Evolutionary conservation across 2,329 filamentous ascomycete genomes (phyloP), one percentile per base, ranked within the genome.

Genomic region (Phoma sp.): DNA sequence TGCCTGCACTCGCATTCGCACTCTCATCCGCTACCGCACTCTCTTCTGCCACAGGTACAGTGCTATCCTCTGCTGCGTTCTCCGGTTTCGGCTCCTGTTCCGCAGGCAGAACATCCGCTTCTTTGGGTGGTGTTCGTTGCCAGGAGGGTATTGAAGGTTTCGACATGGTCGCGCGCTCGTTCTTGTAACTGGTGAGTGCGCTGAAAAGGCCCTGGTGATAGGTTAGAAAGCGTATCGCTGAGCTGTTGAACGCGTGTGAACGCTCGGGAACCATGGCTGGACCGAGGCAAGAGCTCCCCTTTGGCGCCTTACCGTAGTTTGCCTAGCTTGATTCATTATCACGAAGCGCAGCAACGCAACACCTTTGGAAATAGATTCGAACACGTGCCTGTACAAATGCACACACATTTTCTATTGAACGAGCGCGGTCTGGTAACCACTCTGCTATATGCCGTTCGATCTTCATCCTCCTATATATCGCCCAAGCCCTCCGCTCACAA

Each of bases 81-180:
- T 52, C 48, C 36, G 60, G 51, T 49, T 55, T 52, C 37, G 60
- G 50, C 48, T 65, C 57, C 36, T 59, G 50, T 21, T 64, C 49
- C 39, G 58, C 49, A 22, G 59, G 40, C 43, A 55, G 37, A 40
- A 53, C 43, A 13, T 51, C 33, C n/a, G 61, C 36, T 25, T 57
- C 46, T 27, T 56, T 49, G 25, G 67, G 58, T 52, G 52, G 22
- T 43, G 46, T 46, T 31, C 67, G 71, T 56, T 76, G 74, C 74
- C 74, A 76, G 39, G 67, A 65, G n/a, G 74, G 74, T 54, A 74
- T 72, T 10, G 51, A 54, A 29, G 65, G 62, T 43, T 70, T 70
- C 10, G 62, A 62, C 65, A 68, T 68, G 15, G 35, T 21, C 22
- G 4, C 29, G 29, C 37, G 2, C 12, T 31, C 21, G 21, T 38